Conservation (phyloP, 2,329 filamentous ascomycete species). For the Cadophora luteo-olivacea region DNA sequence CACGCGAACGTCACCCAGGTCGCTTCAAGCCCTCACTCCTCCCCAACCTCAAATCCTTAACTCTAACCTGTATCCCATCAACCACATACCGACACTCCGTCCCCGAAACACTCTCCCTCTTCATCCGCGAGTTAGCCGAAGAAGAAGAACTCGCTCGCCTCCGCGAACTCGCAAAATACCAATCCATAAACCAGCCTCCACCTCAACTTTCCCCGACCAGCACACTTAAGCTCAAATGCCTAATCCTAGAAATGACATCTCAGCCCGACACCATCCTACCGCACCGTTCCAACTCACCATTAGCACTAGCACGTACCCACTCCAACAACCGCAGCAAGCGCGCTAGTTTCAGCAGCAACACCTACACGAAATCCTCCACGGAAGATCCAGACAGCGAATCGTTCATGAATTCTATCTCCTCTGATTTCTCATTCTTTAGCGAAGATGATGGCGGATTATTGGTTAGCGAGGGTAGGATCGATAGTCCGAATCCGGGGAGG, state of each 20-base stretch:
- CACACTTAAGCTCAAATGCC: conserved; percentile 23
- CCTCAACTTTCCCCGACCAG: not conserved
- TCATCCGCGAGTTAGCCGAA: conserved; percentile 36
- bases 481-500: conserved; percentile 12
- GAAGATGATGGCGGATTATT: conserved; percentile 34
- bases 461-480: conserved; percentile 30
- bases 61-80: conserved; percentile 30
- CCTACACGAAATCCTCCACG: conserved; percentile 34
- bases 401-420: conserved; percentile 30
- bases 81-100: conserved; percentile 24
- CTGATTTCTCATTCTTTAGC: conserved; percentile 36
- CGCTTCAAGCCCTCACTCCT: conserved; percentile 33
- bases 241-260: conserved; percentile 32
- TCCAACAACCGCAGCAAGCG: conserved; percentile 6
- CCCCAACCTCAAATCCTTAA: conserved; percentile 31
- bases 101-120: conserved; percentile 25
- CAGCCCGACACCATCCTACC: conserved; percentile 23
- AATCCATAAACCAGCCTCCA: conserved; percentile 7
- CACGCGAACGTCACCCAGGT: conserved; percentile 29
- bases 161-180: conserved; percentile 16
- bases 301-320: not conserved
- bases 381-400: conserved; percentile 34
- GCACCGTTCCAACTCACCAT: conserved; percentile 4
- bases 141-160: conserved; percentile 33
- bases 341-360: conserved; percentile 7